A percentile compares a stretch with the other conserved stretches of the same genome.
Evolutionary conservation across 352 stramenopile species (phyloP).

Genomic region (Phytophthora pisi): DNA sequence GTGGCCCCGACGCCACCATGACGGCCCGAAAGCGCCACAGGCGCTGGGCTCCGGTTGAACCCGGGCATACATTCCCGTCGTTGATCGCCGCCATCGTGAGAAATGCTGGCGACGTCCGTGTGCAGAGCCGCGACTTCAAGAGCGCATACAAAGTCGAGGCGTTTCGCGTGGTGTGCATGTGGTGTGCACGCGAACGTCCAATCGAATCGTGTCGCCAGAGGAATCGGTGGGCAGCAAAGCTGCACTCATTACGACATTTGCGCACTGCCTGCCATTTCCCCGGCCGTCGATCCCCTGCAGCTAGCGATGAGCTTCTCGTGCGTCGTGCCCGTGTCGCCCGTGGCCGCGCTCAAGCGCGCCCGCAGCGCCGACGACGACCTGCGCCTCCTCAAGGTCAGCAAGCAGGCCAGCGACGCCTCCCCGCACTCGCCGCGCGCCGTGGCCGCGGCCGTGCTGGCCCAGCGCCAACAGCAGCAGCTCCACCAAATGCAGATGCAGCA

Average conservation of each 20-base stretch:
- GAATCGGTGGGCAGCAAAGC: not conserved
- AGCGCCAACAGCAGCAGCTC: constrained; percentile 36
- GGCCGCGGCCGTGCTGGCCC: constrained; percentile 29
- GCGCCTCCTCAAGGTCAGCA: constrained; percentile 67
- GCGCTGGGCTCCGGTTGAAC: not conserved
- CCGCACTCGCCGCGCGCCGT: constrained; percentile 46
- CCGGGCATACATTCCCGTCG: not conserved
- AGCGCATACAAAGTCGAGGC: not conserved
- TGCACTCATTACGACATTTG: constrained; percentile 33
- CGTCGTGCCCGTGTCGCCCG: constrained; percentile 47
- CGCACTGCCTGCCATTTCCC: constrained; percentile 4
- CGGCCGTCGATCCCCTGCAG: too few relatives aligned
- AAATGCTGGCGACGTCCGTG: constrained; percentile 1
- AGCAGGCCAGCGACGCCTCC: constrained; percentile 55
- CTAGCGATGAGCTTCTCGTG: constrained; percentile 66
- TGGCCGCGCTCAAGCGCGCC: constrained; percentile 59
- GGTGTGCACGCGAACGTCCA: constrained; percentile 34
- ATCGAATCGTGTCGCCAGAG: constrained; percentile 32
- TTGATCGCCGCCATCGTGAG: not conserved
- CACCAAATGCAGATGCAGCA: constrained; percentile 26
- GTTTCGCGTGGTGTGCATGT: constrained; percentile 33
- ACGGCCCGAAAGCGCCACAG: constrained; percentile 24
- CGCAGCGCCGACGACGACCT: constrained; percentile 60
- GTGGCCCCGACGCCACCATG: constrained; percentile 8
- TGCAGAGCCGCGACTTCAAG: not conserved